These are phyloP conservation scores for Termitomyces sp. DNA, from an alignment of 768 basidiomycete genomes.

Conservation along the genomic window DNA sequence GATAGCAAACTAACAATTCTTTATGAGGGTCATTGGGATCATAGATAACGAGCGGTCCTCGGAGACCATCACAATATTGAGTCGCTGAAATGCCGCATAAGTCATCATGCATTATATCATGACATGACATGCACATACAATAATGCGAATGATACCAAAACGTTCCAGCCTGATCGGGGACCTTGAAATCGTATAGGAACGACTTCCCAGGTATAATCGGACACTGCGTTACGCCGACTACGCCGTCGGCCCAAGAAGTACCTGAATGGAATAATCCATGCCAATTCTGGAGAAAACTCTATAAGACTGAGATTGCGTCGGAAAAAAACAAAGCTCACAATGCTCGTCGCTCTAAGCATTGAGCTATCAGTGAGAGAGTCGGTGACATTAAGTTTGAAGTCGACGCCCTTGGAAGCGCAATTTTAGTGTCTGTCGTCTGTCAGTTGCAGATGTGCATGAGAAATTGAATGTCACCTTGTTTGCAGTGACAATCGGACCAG, in stretches of 20 bases:
- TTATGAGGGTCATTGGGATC: constrained; percentile 28
- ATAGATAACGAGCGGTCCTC: constrained; percentile 15
- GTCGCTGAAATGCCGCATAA: neutral
- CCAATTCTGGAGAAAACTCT: neutral
- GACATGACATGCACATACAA: neutral
- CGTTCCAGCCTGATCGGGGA: neutral
- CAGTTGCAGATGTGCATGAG: neutral
- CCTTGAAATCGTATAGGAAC: neutral
- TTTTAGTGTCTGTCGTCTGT: neutral
- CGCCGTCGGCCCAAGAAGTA: neutral
- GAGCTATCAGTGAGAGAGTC: neutral
- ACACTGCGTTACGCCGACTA: neutral
- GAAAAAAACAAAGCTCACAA: neutral
- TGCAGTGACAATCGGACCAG: neutral
- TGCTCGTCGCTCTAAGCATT: neutral
- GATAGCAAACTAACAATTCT: neutral
- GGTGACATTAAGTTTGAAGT: neutral
- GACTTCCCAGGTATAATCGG: neutral
- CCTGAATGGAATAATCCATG: neutral
- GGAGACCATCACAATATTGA: constrained; percentile 10
- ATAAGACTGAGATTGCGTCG: neutral
- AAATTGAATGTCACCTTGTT: neutral
- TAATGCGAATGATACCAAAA: constrained; percentile 5
- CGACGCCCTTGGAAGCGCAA: neutral
- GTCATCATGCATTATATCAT: neutral